Base-by-base conservation (phyloP, 768 basidiomycete genomes). In the Neoboletus magnificus region DNA sequence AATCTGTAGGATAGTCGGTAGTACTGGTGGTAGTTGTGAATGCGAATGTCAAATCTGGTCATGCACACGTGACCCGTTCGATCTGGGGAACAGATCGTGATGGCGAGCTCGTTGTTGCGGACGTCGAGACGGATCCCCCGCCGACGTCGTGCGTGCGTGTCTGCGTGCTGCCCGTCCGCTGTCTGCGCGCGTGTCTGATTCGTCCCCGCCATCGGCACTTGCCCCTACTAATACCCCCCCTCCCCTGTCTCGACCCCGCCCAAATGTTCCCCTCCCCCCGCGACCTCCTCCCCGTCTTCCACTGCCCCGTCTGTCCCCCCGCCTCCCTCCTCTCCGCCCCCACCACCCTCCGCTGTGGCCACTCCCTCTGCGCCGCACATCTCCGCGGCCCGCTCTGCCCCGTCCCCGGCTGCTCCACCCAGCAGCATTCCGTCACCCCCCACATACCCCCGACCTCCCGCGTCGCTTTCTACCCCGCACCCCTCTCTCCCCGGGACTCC, bases 301-400 rank as follows among this genome's bases (percentile, higher is more conserved):
- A 56, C 50, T 91, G 89, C 64, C 78, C 82, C 4, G 64, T 81
- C 69, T 89, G 89, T 61, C 50, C 63, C 1, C 66, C 71, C 8
- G 56, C 68, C 1, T 39, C 68, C 23, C 52, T 72, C 51, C 74
- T 85, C 23, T 54, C 62, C 23, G 66, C 73, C 4, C 85, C 86
- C 3, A 73, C 80, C 35, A 81, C 77, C 10, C 84, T 96, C 39
- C 80, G 76, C 62, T 97, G 93, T 65, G 93, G 93, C 50, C 93
- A 97, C 67, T 79, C 92, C 22, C 59, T 95, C 58, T 97, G 93
- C 63, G 70, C 82, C 0, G 43, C 23, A n/a, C 89, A 91, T 66
- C 61, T 78, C 52, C 67, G 56, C 58, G 60, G 61, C 8, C 2
- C 67, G 23, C 52, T 33, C 36, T 74, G 78, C 60, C 73, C 75